Conservation (phyloP, 805 yeast species). For the Zygotorulaspora sp. region DNA sequence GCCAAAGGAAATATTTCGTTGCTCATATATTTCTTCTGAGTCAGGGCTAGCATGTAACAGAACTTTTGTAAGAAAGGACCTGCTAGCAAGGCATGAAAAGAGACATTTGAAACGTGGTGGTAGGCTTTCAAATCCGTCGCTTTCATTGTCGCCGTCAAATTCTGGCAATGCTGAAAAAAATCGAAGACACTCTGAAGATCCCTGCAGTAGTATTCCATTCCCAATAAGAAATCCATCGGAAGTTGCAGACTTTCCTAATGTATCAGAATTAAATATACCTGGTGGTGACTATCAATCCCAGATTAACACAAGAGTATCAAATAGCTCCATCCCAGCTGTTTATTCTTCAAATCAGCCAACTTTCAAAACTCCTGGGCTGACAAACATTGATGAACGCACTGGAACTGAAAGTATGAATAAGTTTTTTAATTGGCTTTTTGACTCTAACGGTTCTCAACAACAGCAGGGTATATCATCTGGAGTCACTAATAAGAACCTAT, state of each 20-base stretch:
- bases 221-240: not conserved
- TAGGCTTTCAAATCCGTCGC: conserved; percentile 8
- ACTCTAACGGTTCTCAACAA: conserved; percentile 4
- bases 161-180: not conserved
- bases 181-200: conserved; percentile 5
- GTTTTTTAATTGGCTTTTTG: conserved; percentile 22
- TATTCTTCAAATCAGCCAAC: not conserved
- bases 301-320: not conserved
- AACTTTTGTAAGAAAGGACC: conserved; percentile 58
- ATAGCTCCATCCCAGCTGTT: not conserved
- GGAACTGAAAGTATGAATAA: conserved; percentile 11
- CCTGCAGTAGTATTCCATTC: not conserved
- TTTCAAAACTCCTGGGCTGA: not conserved
- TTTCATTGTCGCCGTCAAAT: not conserved
- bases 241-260: not conserved
- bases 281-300: not conserved
- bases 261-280: not conserved
- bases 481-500: not conserved
- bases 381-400: not conserved
- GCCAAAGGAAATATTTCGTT: conserved; percentile 47
- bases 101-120: conserved; percentile 35
- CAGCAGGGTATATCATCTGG: conserved; percentile 1
- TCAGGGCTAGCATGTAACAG: conserved; percentile 44
- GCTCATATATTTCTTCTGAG: conserved; percentile 35
- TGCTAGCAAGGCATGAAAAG: conserved; percentile 43